Evolutionary conservation across 2,329 filamentous ascomycete species (phyloP).

Genomic region (Pezicula neosporulosa): DNA sequence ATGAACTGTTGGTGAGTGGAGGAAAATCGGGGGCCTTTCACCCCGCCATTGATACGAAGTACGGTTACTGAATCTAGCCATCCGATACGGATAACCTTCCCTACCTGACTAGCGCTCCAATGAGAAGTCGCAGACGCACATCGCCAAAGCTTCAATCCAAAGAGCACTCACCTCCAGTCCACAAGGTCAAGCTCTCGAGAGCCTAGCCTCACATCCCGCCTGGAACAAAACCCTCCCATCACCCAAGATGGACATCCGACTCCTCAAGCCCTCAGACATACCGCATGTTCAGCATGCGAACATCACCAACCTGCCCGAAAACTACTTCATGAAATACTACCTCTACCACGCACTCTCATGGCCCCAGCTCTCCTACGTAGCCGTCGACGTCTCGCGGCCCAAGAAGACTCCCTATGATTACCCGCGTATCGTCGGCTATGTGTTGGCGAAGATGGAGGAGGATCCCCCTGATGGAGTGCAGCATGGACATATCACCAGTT

Average conservation of each 20-base stretch:
- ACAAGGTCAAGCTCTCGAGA: not conserved
- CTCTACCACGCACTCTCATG: constrained; percentile 97
- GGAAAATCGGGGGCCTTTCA: not conserved
- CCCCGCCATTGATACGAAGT: not conserved
- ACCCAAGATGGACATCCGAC: constrained; percentile 80
- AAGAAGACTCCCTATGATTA: constrained; percentile 79
- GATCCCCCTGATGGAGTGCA: constrained; percentile 86
- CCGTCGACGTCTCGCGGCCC: constrained; percentile 83
- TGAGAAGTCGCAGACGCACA: not conserved
- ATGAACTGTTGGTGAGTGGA: not conserved
- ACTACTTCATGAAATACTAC: constrained; percentile 99
- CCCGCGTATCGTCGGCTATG: constrained; percentile 97
- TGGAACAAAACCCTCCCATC: too few relatives aligned
- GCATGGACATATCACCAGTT: constrained; percentile 93
- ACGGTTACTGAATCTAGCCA: not conserved
- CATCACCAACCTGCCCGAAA: constrained; percentile 97
- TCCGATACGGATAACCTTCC: not conserved
- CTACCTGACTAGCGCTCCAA: not conserved
- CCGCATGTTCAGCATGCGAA: constrained; percentile 96
- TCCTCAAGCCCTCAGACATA: constrained; percentile 79
- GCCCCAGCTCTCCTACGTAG: constrained; percentile 96
- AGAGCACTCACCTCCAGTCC: not conserved
- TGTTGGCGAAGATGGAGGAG: constrained; percentile 99
- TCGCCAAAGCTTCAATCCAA: constrained; percentile 5
- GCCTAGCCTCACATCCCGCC: constrained; percentile 7